Evolutionary conservation across 331 rosid species (phyloP).

Genomic region (Stylosanthes scabra): DNA sequence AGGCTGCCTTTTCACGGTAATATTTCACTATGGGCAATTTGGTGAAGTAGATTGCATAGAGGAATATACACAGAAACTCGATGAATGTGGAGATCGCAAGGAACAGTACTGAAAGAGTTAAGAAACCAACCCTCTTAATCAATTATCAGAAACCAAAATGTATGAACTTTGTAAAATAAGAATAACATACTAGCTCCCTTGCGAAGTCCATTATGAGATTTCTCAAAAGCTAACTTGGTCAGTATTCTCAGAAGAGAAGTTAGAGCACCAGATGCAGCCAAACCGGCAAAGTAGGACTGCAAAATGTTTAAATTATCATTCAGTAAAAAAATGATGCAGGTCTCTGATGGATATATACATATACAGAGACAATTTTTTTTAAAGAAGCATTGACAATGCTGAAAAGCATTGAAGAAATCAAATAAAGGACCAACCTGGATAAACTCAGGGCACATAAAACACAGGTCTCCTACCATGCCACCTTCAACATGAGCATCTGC

Average conservation of each 20-base stretch:
- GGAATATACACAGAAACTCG: conserved; percentile 69
- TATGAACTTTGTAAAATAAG: neutral
- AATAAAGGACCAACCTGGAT: conserved; percentile 62
- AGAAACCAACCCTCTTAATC: conserved; percentile 9
- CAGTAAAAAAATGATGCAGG: neutral
- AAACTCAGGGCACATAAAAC: conserved; percentile 81
- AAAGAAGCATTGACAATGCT: neutral
- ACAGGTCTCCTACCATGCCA: conserved; percentile 87
- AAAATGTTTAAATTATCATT: neutral
- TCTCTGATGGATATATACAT: neutral
- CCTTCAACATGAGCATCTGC: conserved; percentile 86
- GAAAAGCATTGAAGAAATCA: neutral
- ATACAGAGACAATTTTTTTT: neutral
- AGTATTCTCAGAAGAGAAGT: conserved; percentile 65
- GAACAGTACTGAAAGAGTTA: conserved; percentile 68
- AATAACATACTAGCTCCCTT: conserved; percentile 82
- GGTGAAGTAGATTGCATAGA: conserved; percentile 74
- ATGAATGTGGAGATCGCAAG: conserved; percentile 63
- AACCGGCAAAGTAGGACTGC: conserved; percentile 87
- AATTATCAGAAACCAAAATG: neutral
- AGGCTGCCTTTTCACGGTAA: conserved; percentile 82
- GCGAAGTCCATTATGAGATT: conserved; percentile 73
- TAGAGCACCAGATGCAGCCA: conserved; percentile 86
- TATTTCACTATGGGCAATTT: conserved; percentile 77
- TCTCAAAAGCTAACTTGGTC: conserved; percentile 73